Conservation (phyloP, 345 rosid species). For the Sapria himalayana region DNA sequence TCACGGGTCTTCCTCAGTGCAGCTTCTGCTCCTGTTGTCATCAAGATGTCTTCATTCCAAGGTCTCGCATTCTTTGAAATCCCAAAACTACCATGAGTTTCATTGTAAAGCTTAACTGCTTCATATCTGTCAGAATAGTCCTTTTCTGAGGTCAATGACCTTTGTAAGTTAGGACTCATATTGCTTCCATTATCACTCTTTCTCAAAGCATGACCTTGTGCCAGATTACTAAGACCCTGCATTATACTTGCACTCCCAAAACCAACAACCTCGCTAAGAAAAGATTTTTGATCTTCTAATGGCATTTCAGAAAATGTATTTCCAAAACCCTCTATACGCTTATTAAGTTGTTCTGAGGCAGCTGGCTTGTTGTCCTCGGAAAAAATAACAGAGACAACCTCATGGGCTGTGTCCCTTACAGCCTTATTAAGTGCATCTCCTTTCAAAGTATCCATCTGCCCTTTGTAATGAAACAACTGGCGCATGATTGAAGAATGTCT, state of each 20-base stretch:
- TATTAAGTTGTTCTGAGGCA: slow-evolving; percentile 36
- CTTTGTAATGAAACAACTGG: slow-evolving; percentile 68
- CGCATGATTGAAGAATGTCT: slow-evolving; percentile 66
- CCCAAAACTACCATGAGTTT: slow-evolving; percentile 23
- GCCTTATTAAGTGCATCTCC: slow-evolving; percentile 95
- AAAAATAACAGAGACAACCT: slow-evolving; percentile 61
- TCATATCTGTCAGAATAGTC: slow-evolving; percentile 50
- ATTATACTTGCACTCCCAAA: slow-evolving; percentile 89
- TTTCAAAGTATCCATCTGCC: slow-evolving; percentile 66
- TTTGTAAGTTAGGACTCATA: slow-evolving; percentile 64
- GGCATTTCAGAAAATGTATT: slow-evolving; percentile 60
- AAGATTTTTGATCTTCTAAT: slow-evolving; percentile 64
- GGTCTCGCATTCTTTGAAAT: slow-evolving; percentile 30
- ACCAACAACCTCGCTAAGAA: slow-evolving; percentile 82
- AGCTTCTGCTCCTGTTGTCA: slow-evolving; percentile 21
- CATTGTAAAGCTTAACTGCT: slow-evolving; percentile 36
- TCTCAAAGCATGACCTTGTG: slow-evolving; percentile 39
- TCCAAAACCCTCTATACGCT: slow-evolving; percentile 87
- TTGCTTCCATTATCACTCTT: slow-evolving; percentile 68
- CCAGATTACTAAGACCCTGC: slow-evolving; percentile 65
- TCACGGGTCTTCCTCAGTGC: slow-evolving; percentile 54
- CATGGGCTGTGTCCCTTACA: slow-evolving; percentile 76
- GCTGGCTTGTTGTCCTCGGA: slow-evolving; percentile 47
- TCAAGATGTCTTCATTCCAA: slow-evolving; percentile 34
- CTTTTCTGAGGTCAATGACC: slow-evolving; percentile 61